These are phyloP conservation scores for Boletellus ananiceps DNA, from an alignment of 768 basidiomycete genomes.

Conservation along the genomic window DNA sequence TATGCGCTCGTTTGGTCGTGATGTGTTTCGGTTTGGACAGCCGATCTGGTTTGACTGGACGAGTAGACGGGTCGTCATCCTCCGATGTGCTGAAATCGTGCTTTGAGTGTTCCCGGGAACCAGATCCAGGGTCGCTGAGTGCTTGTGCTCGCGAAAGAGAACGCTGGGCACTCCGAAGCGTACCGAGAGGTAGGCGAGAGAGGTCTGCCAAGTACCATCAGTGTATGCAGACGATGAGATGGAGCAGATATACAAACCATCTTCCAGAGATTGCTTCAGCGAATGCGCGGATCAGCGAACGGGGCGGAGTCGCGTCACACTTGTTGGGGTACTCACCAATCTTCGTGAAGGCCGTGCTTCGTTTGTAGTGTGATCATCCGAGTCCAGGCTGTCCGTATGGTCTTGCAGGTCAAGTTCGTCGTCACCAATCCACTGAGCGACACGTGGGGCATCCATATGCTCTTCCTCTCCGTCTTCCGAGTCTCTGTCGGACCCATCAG, in stretches of 20 bases:
- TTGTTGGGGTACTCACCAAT: conserved; percentile 10
- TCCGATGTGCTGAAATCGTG: conserved; percentile 2
- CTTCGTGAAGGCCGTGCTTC: conserved; percentile 11
- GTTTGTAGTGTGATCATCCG: conserved; percentile 6
- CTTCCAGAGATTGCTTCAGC: conserved; percentile 25
- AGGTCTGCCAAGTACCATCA: conserved; percentile 40
- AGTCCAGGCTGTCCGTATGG: conserved; percentile 4
- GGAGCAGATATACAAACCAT: conserved; percentile 14
- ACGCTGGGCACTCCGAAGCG: conserved; percentile 60
- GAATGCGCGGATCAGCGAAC: neutral
- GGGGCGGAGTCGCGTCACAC: neutral
- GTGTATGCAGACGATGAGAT: neutral
- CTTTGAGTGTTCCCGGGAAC: conserved; percentile 24
- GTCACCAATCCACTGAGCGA: conserved; percentile 59
- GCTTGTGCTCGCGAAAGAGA: conserved; percentile 42
- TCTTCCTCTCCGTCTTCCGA: neutral
- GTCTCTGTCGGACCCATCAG: conserved; percentile 30
- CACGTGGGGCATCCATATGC: conserved; percentile 45
- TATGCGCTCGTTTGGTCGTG: conserved; percentile 60
- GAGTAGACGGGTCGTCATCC: conserved; percentile 9
- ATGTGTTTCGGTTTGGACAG: conserved; percentile 41
- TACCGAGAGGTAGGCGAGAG: conserved; percentile 56
- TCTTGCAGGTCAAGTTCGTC: conserved; percentile 30
- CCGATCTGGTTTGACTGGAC: conserved; percentile 30
- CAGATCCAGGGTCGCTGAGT: conserved; percentile 38